Conservation (phyloP, 108 stramenopile species). For the Cylindrotheca fusiformis region DNA sequence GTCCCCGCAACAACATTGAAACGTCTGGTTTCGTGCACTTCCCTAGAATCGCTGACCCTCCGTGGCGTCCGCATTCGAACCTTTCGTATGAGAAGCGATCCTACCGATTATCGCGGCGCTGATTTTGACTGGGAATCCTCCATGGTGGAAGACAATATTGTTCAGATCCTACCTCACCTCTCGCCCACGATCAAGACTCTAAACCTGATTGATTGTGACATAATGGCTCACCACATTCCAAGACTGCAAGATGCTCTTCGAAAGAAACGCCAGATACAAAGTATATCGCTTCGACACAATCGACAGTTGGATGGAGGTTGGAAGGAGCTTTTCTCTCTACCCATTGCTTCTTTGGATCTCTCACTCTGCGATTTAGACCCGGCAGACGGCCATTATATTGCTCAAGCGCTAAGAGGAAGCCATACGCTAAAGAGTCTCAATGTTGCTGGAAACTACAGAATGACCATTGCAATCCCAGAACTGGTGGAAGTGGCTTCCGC, state of each 20-base stretch:
- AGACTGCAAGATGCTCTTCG: conserved; percentile 10
- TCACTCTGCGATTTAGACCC: conserved; percentile 32
- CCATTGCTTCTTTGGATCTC: conserved; percentile 17
- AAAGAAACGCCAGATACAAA: conserved; percentile 15
- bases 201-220: conserved; percentile 23
- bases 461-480: conserved; percentile 8
- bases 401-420: conserved; percentile 6
- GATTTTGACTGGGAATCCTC: conserved; percentile 2
- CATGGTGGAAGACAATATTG: conserved; percentile 10
- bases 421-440: conserved; percentile 6
- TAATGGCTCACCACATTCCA: conserved; percentile 17
- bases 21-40: conserved; percentile 7
- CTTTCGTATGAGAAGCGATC: background rate
- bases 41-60: conserved; percentile 20
- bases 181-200: conserved; percentile 12
- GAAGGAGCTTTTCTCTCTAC: conserved; percentile 12
- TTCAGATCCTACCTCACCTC: conserved; percentile 13
- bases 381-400: conserved; percentile 14
- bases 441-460: conserved; percentile 34
- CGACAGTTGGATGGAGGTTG: conserved; percentile 16
- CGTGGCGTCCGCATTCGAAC: conserved; percentile 9
- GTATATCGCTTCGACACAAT: conserved; percentile 25
- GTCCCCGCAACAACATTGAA: conserved; percentile 19
- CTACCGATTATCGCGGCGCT: background rate
- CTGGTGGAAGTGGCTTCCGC: conserved; percentile 9